phyloP scores from a whole-genome alignment of 345 rosid genomes.

The Citrus unshiu region DNA sequence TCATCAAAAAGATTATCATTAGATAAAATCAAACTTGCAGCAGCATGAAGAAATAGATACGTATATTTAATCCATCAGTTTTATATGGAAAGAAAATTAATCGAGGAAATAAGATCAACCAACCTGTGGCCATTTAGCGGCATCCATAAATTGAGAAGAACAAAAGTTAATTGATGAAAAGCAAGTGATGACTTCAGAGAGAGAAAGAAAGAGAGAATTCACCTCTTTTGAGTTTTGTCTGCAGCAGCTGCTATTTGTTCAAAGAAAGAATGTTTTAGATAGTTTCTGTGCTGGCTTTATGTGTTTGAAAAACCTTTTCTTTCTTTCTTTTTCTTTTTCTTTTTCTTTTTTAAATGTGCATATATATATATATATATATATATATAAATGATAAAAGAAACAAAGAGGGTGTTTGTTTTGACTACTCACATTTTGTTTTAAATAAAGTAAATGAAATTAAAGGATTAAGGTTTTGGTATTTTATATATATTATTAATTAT shows the following conservation, averaged over 20 bases:
- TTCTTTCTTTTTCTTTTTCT: too few species aligned
- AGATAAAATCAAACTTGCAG: slow-evolving; percentile 16
- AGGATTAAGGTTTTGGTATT: neutral
- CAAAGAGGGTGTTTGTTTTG: slow-evolving; percentile 29
- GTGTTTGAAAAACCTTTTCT: slow-evolving; percentile 23
- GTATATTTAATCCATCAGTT: neutral
- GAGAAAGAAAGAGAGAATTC: slow-evolving; percentile 31
- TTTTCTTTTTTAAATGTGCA: too few species aligned
- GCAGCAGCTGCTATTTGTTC: slow-evolving; percentile 46
- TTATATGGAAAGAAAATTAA: neutral
- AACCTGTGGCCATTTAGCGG: slow-evolving; percentile 49
- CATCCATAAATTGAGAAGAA: slow-evolving; percentile 43
- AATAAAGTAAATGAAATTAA: neutral
- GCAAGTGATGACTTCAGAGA: slow-evolving; percentile 43
- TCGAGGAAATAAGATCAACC: slow-evolving; percentile 8
- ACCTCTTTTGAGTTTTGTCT: slow-evolving; percentile 28
- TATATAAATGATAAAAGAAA: neutral
- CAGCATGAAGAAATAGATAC: slow-evolving; percentile 1
- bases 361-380: too few species aligned
- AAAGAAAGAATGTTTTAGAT: slow-evolving; percentile 52
- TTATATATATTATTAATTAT: neutral
- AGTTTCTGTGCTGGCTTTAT: slow-evolving; percentile 41
- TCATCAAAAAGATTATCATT: slow-evolving; percentile 9
- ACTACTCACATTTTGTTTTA: slow-evolving; percentile 18
- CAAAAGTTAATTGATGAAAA: slow-evolving; percentile 31